Conservation (phyloP, 768 basidiomycete genomes). For the Amanita pallidorosea region DNA sequence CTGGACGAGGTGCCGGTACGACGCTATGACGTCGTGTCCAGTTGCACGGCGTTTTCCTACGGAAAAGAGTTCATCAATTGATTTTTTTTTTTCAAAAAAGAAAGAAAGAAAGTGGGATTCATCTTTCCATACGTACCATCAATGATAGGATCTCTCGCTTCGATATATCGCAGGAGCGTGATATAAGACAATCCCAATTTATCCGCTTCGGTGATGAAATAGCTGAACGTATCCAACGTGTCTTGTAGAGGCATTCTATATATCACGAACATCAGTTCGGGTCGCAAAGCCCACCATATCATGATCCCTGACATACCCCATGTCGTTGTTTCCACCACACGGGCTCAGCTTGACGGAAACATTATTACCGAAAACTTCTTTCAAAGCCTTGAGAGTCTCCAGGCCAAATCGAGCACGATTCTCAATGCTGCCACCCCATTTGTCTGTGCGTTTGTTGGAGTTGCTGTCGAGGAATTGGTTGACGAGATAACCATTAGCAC, state of each 20-base stretch:
- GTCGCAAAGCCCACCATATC: background rate
- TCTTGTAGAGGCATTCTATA: conserved; percentile 34
- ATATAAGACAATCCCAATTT: conserved; percentile 25
- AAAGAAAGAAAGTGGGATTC: background rate
- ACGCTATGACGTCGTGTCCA: conserved; percentile 25
- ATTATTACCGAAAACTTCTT: conserved; percentile 30
- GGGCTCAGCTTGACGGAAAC: conserved; percentile 36
- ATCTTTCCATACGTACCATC: conserved; percentile 19
- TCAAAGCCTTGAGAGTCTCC: conserved; percentile 35
- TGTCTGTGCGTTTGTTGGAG: conserved; percentile 41
- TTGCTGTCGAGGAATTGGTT: conserved; percentile 40
- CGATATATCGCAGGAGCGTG: conserved; percentile 17
- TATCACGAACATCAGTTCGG: background rate
- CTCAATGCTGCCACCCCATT: conserved; percentile 50
- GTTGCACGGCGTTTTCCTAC: conserved; percentile 26
- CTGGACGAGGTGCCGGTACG: conserved; percentile 24
- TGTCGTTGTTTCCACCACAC: conserved; percentile 34
- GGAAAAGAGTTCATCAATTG: background rate
- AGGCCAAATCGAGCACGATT: conserved; percentile 44
- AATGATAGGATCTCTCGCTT: conserved; percentile 12
- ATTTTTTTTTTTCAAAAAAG: too few species aligned
- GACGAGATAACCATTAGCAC: conserved; percentile 32
- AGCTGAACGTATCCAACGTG: conserved; percentile 28
- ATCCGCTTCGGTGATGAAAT: conserved; percentile 29
- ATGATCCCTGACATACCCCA: conserved; percentile 21